Percentiles rank a stretch among this genome's conserved stretches.
These are phyloP conservation scores for Agrostemma githago DNA, from an alignment of 148 eudicot species.

Conservation along the genomic window DNA sequence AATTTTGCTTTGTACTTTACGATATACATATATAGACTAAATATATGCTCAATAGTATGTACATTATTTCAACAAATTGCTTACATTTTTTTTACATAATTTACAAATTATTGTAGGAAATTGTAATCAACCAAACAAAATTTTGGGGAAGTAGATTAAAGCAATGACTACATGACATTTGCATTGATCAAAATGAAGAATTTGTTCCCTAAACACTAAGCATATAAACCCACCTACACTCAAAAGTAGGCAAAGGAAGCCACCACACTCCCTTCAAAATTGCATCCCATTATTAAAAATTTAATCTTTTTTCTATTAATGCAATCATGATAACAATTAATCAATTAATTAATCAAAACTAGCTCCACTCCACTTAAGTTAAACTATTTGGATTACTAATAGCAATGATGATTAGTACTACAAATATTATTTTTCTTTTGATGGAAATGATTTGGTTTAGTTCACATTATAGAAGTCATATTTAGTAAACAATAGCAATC, in stretches of 20 bases:
- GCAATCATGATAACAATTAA: no score
- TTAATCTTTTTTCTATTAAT: not conserved
- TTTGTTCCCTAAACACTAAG: slow-evolving; percentile 1
- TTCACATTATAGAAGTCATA: no score
- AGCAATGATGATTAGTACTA: no score
- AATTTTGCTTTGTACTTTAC: no score
- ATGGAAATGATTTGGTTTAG: no score
- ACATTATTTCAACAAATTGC: no score
- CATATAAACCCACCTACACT: slow-evolving; percentile 13
- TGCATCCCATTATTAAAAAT: not conserved
- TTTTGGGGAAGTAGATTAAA: not conserved
- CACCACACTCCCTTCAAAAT: not conserved
- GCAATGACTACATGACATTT: not conserved
- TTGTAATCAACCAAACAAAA: not conserved
- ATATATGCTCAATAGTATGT: no score
- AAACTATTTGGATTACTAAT: not conserved
- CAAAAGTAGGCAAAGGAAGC: slow-evolving; percentile 8
- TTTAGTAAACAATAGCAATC: no score
- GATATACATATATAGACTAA: no score
- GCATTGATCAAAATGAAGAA: slow-evolving; percentile 7
- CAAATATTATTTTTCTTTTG: no score
- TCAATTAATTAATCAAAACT: not conserved
- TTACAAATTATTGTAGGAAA: no score
- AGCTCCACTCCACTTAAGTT: not conserved
- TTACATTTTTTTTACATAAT: no score